Evolutionary conservation across 352 stramenopile genomes (phyloP), one percentile per base, ranked within the genome.

Genomic region (Globisporangium acanthophoron): DNA sequence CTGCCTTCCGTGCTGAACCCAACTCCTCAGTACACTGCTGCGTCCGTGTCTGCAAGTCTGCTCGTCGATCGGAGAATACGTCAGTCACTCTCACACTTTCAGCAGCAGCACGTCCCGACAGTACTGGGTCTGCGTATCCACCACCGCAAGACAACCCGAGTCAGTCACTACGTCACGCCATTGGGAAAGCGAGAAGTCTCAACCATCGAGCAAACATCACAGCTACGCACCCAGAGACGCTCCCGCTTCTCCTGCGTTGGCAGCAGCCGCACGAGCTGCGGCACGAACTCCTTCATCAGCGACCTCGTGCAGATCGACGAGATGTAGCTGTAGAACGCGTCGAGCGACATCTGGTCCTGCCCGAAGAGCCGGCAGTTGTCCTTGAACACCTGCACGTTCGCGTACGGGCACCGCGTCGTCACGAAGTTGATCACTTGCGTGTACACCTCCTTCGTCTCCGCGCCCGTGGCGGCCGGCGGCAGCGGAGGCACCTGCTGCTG

Each of bases 311-410:
- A 92, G 54, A 94, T 88, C 24, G 85, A 94, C 31, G 76, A 80
- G 49, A 93, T 54, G 46, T 94, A 94, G 41, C 74, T 85, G 46
- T 90, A 91, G 67, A 75, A 94, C 16, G 79, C 82, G 39, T 92
- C 85, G 45, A 94, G 62, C 35, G 85, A 88, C 80, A 94, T 88
- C n/a, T 76, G 64, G 37, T 94, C 85, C 43, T 94, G 85, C 2
- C 85, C 85, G 48, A 94, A 94, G 24, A 89, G 78, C 31, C 85
- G 83, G 63, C 85, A 94, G 68, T 94, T 94, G 66, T 94, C 85
- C 66, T 94, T 94, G 61, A 94, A 94, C 37, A 80, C 67, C 56
- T 91, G 79, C 50, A 92, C 51, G 39, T 94, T 89, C 3, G 85
- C 85, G 66, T 94, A 85, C 41, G 85, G 83, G 50, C 85, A 92